Base-by-base conservation (phyloP, 768 basidiomycete genomes). In the Phlegmacium glaucopus region DNA sequence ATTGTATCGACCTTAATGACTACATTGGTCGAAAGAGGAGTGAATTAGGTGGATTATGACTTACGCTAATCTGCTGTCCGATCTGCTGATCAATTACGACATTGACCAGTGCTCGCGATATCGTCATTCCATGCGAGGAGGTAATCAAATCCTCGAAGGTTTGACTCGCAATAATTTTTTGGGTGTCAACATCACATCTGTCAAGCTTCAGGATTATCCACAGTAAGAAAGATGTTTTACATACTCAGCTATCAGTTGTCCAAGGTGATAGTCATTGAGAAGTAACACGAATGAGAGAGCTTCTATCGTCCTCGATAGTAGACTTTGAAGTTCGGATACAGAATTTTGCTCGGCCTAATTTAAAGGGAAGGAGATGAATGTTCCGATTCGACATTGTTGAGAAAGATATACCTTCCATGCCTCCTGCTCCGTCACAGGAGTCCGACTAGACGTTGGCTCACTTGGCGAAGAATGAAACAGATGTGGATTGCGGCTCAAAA, bases 11-110 rank as follows among this genome's bases (percentile, higher is more conserved):
- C 90, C 94, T 95, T 49, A n/a, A 55, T 50, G 43, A 52, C 34
- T 50, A 43, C 17, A 22, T 27, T 29, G 45, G 11, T 11, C 22
- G 22, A 22, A 22, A 22, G 22, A 22, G n/a, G 29, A 13, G 52
- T 44, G 49, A 53, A 29, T 34, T n/a, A 57, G 30, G 18, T 39
- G 34, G 10, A 17, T 42, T 42, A 16, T 15, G 22, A 64, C 88
- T 57, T 64, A 94, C 94, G 54, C 90, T 93, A 43, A 94, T 90
- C 62, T 98, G 94, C 61, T 95, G 92, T 16, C 90, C 90, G 55
- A 98, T 98, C 64, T 99, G 96, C 61, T 95, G 93, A 65, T 99
- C 91, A 55, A 99, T 98, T 55, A 99, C 82, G 27, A 94, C 85
- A 53, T 95, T 98, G 9, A 98, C 94, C 34, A 99, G 70, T 10